phyloP scores from a whole-genome alignment of 2,329 filamentous ascomycete genomes.

The Fusarium dlaminii region DNA sequence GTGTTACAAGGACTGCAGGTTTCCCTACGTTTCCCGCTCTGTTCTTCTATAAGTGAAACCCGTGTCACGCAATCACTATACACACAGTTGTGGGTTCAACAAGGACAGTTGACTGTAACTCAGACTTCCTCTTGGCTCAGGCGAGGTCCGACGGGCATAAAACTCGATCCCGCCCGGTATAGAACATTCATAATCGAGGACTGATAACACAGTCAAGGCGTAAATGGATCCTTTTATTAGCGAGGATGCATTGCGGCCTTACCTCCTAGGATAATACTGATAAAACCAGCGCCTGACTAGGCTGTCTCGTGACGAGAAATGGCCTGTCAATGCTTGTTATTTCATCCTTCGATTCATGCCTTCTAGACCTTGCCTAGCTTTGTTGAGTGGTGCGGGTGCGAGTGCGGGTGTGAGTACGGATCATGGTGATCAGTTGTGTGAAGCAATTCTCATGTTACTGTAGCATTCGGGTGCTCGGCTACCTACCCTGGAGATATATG shows the following conservation, averaged over 20 bases:
- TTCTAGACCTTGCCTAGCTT: background rate
- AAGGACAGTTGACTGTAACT: background rate
- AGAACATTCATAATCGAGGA: background rate
- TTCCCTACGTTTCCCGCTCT: slow-evolving; percentile 3
- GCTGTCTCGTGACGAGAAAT: slow-evolving; percentile 4
- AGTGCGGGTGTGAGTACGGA: background rate
- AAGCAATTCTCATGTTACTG: background rate
- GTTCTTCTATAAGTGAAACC: slow-evolving; percentile 16
- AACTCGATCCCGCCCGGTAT: background rate
- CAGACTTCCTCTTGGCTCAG: background rate
- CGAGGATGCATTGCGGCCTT: slow-evolving; percentile 28
- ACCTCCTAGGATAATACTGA: slow-evolving; percentile 2
- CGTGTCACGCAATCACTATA: slow-evolving; percentile 10
- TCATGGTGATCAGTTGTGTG: slow-evolving; percentile 6
- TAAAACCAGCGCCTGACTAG: background rate
- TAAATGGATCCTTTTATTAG: background rate
- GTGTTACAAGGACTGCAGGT: slow-evolving; percentile 3
- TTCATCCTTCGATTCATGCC: background rate
- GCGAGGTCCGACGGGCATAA: background rate
- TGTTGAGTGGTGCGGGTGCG: background rate
- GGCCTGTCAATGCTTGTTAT: background rate
- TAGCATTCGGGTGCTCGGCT: background rate
- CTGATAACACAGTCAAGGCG: background rate
- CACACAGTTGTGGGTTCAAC: background rate
- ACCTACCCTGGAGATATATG: background rate